Evolutionary conservation across 768 basidiomycete genomes (phyloP).

Genomic region (Tremella fuciformis): DNA sequence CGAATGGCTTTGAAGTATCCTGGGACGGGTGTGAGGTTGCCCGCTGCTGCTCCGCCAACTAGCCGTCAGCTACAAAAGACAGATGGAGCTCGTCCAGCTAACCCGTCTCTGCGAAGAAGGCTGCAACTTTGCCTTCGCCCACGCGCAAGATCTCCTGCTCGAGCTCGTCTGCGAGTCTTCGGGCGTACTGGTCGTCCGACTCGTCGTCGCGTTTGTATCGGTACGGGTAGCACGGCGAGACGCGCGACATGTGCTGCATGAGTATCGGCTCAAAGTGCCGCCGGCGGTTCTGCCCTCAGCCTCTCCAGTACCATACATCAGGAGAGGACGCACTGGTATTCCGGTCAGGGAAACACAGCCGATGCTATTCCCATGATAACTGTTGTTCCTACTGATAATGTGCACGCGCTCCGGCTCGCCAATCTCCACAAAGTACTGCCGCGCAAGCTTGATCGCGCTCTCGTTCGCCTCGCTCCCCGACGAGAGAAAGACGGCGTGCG

Average conservation of each 20-base stretch:
- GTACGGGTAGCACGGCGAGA: slow-evolving; percentile 69
- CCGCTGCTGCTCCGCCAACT: slow-evolving; percentile 81
- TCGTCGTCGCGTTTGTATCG: slow-evolving; percentile 70
- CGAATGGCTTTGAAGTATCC: slow-evolving; percentile 72
- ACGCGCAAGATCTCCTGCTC: slow-evolving; percentile 81
- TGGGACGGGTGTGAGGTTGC: slow-evolving; percentile 71
- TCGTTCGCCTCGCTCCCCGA: slow-evolving; percentile 88
- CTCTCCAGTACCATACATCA: slow-evolving; percentile 48
- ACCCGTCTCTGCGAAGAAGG: slow-evolving; percentile 28
- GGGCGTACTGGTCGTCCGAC: slow-evolving; percentile 74
- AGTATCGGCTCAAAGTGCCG: slow-evolving; percentile 57
- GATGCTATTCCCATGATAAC: slow-evolving; percentile 76
- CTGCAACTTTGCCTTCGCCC: slow-evolving; percentile 71
- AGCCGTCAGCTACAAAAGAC: slow-evolving; percentile 56
- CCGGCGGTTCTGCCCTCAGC: slow-evolving; percentile 56
- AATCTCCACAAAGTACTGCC: slow-evolving; percentile 66
- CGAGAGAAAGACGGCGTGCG: slow-evolving; percentile 65
- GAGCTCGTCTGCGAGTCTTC: slow-evolving; percentile 71
- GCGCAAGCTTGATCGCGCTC: slow-evolving; percentile 70
- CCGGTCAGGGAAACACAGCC: slow-evolving; percentile 12
- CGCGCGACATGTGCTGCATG: slow-evolving; percentile 62
- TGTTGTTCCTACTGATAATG: slow-evolving; percentile 74
- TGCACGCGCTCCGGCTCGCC: slow-evolving; percentile 69
- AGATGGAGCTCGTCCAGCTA: background rate
- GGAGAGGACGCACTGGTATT: slow-evolving; percentile 3